Evolutionary conservation across 306 rosid genomes (phyloP).

Genomic region (Quercus robur): DNA sequence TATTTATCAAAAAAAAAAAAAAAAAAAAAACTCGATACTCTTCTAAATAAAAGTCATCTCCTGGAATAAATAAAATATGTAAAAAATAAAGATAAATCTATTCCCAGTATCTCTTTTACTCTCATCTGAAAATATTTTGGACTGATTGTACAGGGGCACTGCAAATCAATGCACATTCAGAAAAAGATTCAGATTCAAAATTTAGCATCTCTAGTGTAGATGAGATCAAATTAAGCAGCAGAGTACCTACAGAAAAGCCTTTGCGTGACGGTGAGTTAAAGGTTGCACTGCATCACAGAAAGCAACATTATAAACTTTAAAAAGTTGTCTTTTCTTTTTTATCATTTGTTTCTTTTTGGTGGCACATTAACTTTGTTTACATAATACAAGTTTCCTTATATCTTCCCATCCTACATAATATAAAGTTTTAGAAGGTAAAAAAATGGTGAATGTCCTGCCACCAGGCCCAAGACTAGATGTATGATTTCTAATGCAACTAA

Average conservation of each 20-base stretch:
- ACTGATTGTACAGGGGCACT: conserved; percentile 43
- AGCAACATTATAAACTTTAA: not conserved
- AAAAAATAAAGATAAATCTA: not conserved
- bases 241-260: conserved; percentile 39
- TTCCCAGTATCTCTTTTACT: not conserved
- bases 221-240: conserved; percentile 35
- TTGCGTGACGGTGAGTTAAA: conserved; percentile 56
- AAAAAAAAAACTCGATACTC: not conserved
- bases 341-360: not conserved
- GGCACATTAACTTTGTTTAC: not conserved
- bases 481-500: not conserved
- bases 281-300: not conserved
- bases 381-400: not conserved
- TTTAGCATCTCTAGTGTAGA: conserved; percentile 22
- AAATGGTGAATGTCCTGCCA: not conserved
- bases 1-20: not conserved
- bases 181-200: conserved; percentile 35
- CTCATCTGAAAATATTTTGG: conserved; percentile 18
- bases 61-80: not conserved
- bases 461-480: not conserved
- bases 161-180: conserved; percentile 19
- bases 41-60: not conserved
- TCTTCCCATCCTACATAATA: not conserved
- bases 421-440: not conserved
- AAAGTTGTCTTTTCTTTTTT: not conserved